Conservation (phyloP, 495 filamentous ascomycete species). For the Hyaloscypha variabilis region DNA sequence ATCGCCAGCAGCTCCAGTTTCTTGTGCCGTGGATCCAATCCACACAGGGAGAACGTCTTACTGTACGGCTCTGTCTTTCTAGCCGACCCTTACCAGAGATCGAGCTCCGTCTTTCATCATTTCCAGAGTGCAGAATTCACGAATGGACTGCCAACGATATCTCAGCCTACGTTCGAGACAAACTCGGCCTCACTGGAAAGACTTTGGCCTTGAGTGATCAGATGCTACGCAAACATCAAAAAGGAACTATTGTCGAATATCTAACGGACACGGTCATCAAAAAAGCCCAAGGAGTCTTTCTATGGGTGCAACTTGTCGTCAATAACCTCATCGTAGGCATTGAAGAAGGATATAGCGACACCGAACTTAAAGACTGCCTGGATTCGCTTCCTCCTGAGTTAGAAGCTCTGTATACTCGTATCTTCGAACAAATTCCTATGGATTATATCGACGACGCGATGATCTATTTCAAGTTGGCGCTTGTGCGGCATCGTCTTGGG, state of each 20-base stretch:
- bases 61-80: conserved; percentile 19
- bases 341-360: conserved; percentile 11
- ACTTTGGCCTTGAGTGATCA: conserved; percentile 1
- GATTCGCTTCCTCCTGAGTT: conserved; percentile 16
- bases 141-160: conserved; percentile 32
- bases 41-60: neutral
- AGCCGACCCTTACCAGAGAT: conserved; percentile 17
- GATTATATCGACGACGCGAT: conserved; percentile 18
- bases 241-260: conserved; percentile 4
- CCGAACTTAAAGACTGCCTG: conserved; percentile 14
- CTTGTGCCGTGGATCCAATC: conserved; percentile 7
- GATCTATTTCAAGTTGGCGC: conserved; percentile 13
- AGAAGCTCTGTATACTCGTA: conserved; percentile 18
- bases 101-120: conserved; percentile 10
- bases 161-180: conserved; percentile 18
- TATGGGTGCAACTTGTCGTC: conserved; percentile 22
- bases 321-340: conserved; percentile 14
- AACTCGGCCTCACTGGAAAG: conserved; percentile 6
- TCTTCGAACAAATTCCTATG: conserved; percentile 19
- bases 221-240: neutral
- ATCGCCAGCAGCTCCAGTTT: conserved; percentile 21
- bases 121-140: conserved; percentile 26
- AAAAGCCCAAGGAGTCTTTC: conserved; percentile 24
- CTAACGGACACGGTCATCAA: conserved; percentile 10
- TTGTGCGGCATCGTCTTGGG: conserved; percentile 7